These are phyloP conservation scores for Novymonas esmeraldas DNA, from an alignment of 208 protist species.

Conservation along the genomic window DNA sequence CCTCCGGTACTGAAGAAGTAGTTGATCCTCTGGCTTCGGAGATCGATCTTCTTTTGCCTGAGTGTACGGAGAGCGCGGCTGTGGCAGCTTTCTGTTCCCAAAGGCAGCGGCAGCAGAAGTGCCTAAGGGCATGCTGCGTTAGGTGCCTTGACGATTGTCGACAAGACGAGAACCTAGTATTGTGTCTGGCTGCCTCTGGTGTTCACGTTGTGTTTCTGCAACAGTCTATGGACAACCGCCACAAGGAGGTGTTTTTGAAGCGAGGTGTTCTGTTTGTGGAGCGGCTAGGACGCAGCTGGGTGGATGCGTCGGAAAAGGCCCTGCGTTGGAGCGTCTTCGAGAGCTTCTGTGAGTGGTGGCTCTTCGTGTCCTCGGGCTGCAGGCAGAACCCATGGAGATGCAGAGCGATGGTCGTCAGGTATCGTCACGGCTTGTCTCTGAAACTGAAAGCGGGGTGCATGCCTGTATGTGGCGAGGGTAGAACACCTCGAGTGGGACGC, in stretches of 20 bases:
- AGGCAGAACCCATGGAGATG: neutral
- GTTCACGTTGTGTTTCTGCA: slow-evolving; percentile 19
- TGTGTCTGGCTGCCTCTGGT: neutral
- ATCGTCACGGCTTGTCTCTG: slow-evolving; percentile 7
- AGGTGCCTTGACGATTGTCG: slow-evolving; percentile 9
- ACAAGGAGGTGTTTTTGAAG: neutral
- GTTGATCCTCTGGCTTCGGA: neutral
- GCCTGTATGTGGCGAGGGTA: neutral
- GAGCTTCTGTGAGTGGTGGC: slow-evolving; percentile 16
- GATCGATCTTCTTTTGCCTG: neutral
- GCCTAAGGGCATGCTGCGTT: slow-evolving; percentile 16
- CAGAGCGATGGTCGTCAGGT: slow-evolving; percentile 2
- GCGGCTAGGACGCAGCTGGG: slow-evolving; percentile 3
- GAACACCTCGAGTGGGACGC: neutral
- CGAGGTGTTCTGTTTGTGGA: slow-evolving; percentile 20
- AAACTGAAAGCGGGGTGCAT: neutral
- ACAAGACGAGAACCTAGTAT: neutral
- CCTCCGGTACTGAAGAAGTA: neutral
- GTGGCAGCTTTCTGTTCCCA: slow-evolving; percentile 2
- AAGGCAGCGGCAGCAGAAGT: slow-evolving; percentile 12
- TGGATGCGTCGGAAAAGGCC: slow-evolving; percentile 2
- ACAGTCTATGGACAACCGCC: neutral
- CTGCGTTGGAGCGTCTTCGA: slow-evolving; percentile 17
- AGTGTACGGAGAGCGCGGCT: slow-evolving; percentile 6
- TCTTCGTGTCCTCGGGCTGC: neutral